Base-by-base conservation (phyloP, 495 filamentous ascomycete species). In the Hyaloscypha variabilis region DNA sequence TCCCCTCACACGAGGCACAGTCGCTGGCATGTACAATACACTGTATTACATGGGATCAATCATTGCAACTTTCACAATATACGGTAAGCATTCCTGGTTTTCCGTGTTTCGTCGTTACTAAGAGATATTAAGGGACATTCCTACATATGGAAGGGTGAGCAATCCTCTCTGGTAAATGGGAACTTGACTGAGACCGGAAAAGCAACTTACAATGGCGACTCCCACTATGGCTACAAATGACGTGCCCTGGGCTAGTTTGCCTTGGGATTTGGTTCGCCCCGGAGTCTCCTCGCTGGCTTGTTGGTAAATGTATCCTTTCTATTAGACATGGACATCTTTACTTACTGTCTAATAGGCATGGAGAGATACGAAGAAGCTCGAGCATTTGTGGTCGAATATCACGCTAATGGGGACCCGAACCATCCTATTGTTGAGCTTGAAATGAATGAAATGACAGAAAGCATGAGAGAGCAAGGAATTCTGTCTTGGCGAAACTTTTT, bases 361-460 rank as follows among this genome's bases (percentile, higher is more conserved):
- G 71, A 78, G 64, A 81, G 78, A 14, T 76, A 80, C 55, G 81
- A 81, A 54, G 77, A 82, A 34, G 85, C 83, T 2, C 71, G 77
- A 50, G 73, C 77, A 8, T 77, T 87, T 3, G 76, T 89, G 53
- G 76, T 78, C 10, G 80, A 81, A 34, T 89, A 87, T 60, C 87
- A 89, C 63, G 82, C 39, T 85, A 77, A 80, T 42, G 79, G 78
- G 26, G 75, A 82, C 42, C 67, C 75, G 8, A 72, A 76, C 67
- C 78, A 78, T 5, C 76, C 79, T 2, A 74, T 87, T 51, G 86
- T 89, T 0, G 73, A 82, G 39, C 80, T 90, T 10, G 77, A 87
- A 67, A 71, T 78, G 69, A 70, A 72, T 46, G 73, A 77, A 50
- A 83, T 85, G 71, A 78, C 77, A 17, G 84, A 90, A 68, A 83